A percentile compares a stretch with the other conserved stretches of the same genome.
phyloP scores from a whole-genome alignment of 108 stramenopile genomes.

The Craspedostauros australis region DNA sequence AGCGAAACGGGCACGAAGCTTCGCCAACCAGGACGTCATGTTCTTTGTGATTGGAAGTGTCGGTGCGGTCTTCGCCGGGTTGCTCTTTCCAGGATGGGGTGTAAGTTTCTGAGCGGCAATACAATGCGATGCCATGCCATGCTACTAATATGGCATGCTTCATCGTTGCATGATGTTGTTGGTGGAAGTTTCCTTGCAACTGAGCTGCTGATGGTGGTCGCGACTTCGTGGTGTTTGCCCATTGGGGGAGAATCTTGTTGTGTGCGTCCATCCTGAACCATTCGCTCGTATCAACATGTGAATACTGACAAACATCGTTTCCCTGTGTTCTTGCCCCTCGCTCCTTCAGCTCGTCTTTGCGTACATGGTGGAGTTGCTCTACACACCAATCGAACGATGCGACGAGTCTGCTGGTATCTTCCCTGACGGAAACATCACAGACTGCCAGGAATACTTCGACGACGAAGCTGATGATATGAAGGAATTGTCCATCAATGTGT shows the following conservation, averaged over 20 bases:
- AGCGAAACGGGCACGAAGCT: conserved; percentile 23
- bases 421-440: no score
- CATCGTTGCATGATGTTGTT: no score
- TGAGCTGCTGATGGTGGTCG: no score
- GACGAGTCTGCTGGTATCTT: conserved; percentile 1
- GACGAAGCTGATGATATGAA: conserved; percentile 28
- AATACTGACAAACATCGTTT: background rate
- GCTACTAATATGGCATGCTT: no score
- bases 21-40: conserved; percentile 27
- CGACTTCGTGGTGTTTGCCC: no score
- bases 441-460: conserved; percentile 44
- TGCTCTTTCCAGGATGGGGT: conserved; percentile 57
- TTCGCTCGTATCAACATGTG: background rate
- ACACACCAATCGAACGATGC: conserved; percentile 27
- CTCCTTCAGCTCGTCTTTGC: no score
- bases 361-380: conserved; percentile 46
- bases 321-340: conserved; percentile 1
- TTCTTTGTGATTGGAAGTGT: conserved; percentile 35
- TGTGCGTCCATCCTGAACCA: no score
- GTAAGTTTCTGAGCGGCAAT: background rate
- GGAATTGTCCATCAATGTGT: conserved; percentile 25
- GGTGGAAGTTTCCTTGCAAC: no score
- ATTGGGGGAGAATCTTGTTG: no score
- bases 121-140: no score
- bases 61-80: conserved; percentile 45